Conservation (phyloP, 441 rosid species). For the Pelargonium citronellum region DNA sequence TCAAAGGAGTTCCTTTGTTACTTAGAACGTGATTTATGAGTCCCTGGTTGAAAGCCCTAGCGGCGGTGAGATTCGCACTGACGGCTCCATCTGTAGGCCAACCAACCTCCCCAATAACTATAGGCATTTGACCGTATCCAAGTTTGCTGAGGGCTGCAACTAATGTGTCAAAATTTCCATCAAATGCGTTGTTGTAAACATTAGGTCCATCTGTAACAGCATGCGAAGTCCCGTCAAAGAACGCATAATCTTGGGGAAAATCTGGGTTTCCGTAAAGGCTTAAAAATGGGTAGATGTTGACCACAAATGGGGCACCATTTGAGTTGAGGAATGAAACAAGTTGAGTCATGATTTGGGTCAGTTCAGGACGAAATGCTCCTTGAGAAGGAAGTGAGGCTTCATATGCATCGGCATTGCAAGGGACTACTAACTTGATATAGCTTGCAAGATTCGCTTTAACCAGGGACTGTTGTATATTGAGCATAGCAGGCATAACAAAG, state of each 20-base stretch:
- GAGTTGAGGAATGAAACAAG: slow-evolving; percentile 73
- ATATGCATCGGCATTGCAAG: slow-evolving; percentile 95
- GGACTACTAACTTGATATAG: slow-evolving; percentile 73
- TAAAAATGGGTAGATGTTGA: slow-evolving; percentile 90
- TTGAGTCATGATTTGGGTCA: slow-evolving; percentile 72
- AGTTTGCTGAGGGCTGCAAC: slow-evolving; percentile 75
- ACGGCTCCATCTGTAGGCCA: slow-evolving; percentile 91
- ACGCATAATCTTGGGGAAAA: slow-evolving; percentile 91
- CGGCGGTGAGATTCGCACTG: slow-evolving; percentile 78
- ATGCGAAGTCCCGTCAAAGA: slow-evolving; percentile 77
- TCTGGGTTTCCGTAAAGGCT: slow-evolving; percentile 82
- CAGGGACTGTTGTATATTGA: slow-evolving; percentile 75
- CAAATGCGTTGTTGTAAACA: slow-evolving; percentile 78
- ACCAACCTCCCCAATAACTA: slow-evolving; percentile 88
- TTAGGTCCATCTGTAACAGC: slow-evolving; percentile 73
- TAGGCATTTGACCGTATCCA: slow-evolving; percentile 82
- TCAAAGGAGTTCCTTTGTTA: slow-evolving; percentile 81
- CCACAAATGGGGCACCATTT: slow-evolving; percentile 82
- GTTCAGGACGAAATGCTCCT: slow-evolving; percentile 80
- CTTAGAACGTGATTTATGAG: slow-evolving; percentile 57
- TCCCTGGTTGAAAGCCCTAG: slow-evolving; percentile 81
- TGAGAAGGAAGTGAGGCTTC: slow-evolving; percentile 74
- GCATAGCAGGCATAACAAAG: slow-evolving; percentile 69
- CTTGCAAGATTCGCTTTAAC: slow-evolving; percentile 71
- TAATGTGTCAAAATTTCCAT: slow-evolving; percentile 87